phyloP scores from a whole-genome alignment of 2,329 filamentous ascomycete species.

The Hypoxylon sp. region DNA sequence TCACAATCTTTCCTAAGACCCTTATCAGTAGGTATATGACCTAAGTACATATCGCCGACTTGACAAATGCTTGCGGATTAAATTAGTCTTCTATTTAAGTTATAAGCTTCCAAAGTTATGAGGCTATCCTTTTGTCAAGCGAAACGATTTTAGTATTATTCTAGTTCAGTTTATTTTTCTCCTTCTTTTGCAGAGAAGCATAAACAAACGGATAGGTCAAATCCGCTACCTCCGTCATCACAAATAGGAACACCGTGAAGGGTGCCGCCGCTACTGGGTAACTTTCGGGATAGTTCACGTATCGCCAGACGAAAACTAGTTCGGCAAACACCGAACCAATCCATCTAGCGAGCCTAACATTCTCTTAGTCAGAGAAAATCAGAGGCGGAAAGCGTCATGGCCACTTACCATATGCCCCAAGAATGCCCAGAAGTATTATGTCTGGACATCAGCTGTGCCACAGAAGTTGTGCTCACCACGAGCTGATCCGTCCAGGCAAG shows the following conservation, averaged over 20 bases:
- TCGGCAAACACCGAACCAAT: slow-evolving; percentile 12
- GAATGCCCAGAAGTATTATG: slow-evolving; percentile 17
- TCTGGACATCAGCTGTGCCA: slow-evolving; percentile 14
- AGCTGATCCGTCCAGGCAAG: slow-evolving; percentile 10
- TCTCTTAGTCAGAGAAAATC: background rate
- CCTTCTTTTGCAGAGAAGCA: slow-evolving; percentile 21
- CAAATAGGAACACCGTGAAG: slow-evolving; percentile 12
- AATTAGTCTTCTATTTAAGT: too few relatives aligned
- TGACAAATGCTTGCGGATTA: too few relatives aligned
- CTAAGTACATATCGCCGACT: too few relatives aligned
- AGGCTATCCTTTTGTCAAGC: too few relatives aligned
- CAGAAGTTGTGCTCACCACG: slow-evolving; percentile 10
- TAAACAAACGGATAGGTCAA: slow-evolving; percentile 16
- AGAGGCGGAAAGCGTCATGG: background rate
- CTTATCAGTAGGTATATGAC: too few relatives aligned
- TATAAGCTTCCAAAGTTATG: too few relatives aligned
- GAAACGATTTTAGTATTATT: too few relatives aligned
- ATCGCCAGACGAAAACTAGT: slow-evolving; percentile 10
- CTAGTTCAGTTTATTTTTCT: slow-evolving; percentile 30
- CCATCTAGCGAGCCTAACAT: slow-evolving; percentile 8
- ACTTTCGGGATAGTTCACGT: slow-evolving; percentile 16
- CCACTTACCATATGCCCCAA: slow-evolving; percentile 17
- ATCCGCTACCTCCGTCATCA: slow-evolving; percentile 16
- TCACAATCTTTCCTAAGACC: too few relatives aligned
- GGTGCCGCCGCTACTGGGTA: slow-evolving; percentile 7